phyloP scores from a whole-genome alignment of 2,329 filamentous ascomycete species.

The Hypomyces rosellus region DNA sequence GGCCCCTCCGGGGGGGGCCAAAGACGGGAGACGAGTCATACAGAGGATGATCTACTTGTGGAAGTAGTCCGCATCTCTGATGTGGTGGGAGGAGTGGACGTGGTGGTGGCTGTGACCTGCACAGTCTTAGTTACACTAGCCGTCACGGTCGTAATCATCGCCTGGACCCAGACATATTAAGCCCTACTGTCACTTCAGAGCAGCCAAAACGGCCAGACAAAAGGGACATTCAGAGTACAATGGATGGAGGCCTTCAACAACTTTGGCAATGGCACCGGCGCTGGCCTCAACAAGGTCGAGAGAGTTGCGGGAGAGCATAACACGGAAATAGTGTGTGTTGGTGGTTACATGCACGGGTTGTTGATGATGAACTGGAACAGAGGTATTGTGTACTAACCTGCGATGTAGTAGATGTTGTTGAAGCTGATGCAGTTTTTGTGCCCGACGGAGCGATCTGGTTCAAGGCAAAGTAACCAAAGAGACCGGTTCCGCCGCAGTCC shows the following conservation, averaged over 20 bases:
- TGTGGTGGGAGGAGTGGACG: slow-evolving; percentile 16
- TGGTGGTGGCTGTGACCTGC: slow-evolving; percentile 25
- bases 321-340: not conserved
- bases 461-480: slow-evolving; percentile 62
- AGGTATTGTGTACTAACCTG: slow-evolving; percentile 21
- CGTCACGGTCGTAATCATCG: slow-evolving; percentile 22
- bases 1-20: too few relatives aligned
- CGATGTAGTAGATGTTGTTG: slow-evolving; percentile 16
- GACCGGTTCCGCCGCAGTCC: slow-evolving; percentile 54
- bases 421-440: slow-evolving; percentile 33
- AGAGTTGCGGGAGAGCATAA: not conserved
- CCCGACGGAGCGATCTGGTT: slow-evolving; percentile 46
- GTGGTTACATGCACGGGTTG: not conserved
- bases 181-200: slow-evolving; percentile 13
- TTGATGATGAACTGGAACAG: not conserved
- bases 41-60: slow-evolving; percentile 29
- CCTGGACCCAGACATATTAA: slow-evolving; percentile 24
- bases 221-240: slow-evolving; percentile 3
- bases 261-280: too few relatives aligned
- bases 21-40: slow-evolving; percentile 25
- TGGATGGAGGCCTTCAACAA: slow-evolving; percentile 1
- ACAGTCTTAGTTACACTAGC: slow-evolving; percentile 29
- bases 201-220: slow-evolving; percentile 14
- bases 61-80: slow-evolving; percentile 13
- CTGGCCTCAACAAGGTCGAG: not conserved